Base-by-base conservation (phyloP, 148 eudicot species). In the Suaeda aralocaspica region DNA sequence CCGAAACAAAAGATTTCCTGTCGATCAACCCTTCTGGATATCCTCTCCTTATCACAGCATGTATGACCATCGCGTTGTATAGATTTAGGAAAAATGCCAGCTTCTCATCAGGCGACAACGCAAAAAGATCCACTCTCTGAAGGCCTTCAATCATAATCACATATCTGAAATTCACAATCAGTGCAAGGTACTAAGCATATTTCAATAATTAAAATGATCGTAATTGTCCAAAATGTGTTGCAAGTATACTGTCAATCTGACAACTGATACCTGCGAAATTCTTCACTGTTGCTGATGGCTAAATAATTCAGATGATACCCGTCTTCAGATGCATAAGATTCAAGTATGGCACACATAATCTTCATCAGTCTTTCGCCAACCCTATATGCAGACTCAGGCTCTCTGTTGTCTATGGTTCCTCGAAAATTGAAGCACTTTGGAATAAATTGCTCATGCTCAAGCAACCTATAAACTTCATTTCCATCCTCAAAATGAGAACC, bases 271-370 rank as follows among this genome's bases (percentile, higher is more conserved):
- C 98, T 90, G 26, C 98, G 74, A 24, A 93, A 93, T 81, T 90
- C 98, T 79, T 93, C 98, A 49, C 96, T 90, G 64, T 86, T 90
- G 81, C 96, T 90, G 75, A 93, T 90, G 62, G 91, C 86, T 22
- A 78, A 48, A 63, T 88, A 93, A 82, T 93, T 85, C 48, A 93
- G 78, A 73, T 79, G 85, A 13, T 39, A 64, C 55, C 88, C 67
- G 55, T 90, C 95, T 64, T 93, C 91, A 28, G 96, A 90, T 56
- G 96, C 92, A 75, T 84, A 93, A 30, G 96, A 85, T 80, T 93
- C 98, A 29, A 93, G 86, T 68, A 93, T 83, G 62, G 96, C 98
- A 66, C 80, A 88, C 90, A 93, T 88, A 45, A 93, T 70, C 73
- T 86, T 88, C 77, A 83, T 51, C 28, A 93, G 84, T 76, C 74